Evolutionary conservation across 805 yeast species (phyloP).

Genomic region (Yamadazyma laniorum): DNA sequence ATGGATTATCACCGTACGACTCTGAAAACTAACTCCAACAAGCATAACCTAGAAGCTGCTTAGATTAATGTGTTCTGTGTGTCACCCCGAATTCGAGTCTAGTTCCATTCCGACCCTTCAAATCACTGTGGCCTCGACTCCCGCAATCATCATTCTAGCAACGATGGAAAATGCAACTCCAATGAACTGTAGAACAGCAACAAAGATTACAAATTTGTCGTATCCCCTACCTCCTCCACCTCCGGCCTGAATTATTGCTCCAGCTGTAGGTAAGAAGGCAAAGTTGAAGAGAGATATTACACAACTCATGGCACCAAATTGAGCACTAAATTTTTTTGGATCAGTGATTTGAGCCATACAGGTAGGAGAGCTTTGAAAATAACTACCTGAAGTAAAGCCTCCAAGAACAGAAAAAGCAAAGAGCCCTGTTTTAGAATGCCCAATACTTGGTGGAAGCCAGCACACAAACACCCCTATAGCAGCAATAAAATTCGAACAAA

Average conservation of each 20-base stretch:
- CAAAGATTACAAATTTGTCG: constrained; percentile 20
- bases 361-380: constrained; percentile 21
- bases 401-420: constrained; percentile 20
- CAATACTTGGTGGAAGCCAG: constrained; percentile 25
- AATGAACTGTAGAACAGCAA: constrained; percentile 16
- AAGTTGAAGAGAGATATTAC: constrained; percentile 21
- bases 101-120: no score
- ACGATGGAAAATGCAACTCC: constrained; percentile 17
- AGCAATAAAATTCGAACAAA: constrained; percentile 16
- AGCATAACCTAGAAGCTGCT: not conserved
- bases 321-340: constrained; percentile 19
- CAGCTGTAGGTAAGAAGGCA: constrained; percentile 23
- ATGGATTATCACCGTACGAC: not conserved
- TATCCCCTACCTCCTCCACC: constrained; percentile 3
- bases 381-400: constrained; percentile 25
- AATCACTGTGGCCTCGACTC: no score
- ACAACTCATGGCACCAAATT: constrained; percentile 22
- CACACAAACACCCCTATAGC: constrained; percentile 17
- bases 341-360: constrained; percentile 20
- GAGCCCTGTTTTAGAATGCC: constrained; percentile 20
- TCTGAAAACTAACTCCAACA: not conserved
- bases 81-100: no score
- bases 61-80: no score
- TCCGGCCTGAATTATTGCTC: constrained; percentile 17
- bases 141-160: constrained; percentile 18